Percentiles rank a stretch among this genome's conserved stretches.
Evolutionary conservation across 2,329 filamentous ascomycete genomes (phyloP).

Genomic region (Sphaerulina vaccinii): DNA sequence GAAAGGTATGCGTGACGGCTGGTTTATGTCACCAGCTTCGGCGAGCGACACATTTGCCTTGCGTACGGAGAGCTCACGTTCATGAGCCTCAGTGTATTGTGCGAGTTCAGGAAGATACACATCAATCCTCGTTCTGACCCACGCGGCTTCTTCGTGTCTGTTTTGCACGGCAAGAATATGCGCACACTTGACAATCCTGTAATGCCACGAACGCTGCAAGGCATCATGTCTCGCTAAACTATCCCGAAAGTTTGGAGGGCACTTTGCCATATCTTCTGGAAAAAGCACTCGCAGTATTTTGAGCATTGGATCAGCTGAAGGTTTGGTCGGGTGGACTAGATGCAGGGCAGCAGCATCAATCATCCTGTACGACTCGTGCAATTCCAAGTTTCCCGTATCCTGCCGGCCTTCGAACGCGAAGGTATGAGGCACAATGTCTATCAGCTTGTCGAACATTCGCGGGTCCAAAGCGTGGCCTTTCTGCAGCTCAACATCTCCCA

Average conservation of each 20-base stretch:
- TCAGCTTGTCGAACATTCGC: slow-evolving; percentile 16
- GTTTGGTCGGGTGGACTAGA: slow-evolving; percentile 2
- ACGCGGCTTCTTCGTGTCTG: slow-evolving; percentile 1
- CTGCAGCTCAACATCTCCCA: not conserved
- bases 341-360: not conserved
- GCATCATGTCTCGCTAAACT: not conserved
- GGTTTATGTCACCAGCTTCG: not conserved
- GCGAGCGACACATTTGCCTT: not conserved
- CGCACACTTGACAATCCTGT: not conserved
- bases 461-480: slow-evolving; percentile 10
- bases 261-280: not conserved
- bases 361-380: not conserved
- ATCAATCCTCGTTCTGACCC: not conserved
- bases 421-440: not conserved
- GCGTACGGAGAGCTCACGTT: not conserved
- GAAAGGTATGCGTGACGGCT: not conserved
- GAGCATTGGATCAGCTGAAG: not conserved
- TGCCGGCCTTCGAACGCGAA: not conserved
- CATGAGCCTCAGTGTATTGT: not conserved
- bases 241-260: not conserved
- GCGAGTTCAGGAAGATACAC: slow-evolving; percentile 1
- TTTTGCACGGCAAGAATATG: not conserved
- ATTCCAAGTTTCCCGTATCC: too few species aligned
- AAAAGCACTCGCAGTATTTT: not conserved
- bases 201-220: not conserved